Evolutionary conservation across 176 grass and related monocot genomes (phyloP), one percentile per base, ranked within the genome.

Genomic region (Rhynchospora tenuis): DNA sequence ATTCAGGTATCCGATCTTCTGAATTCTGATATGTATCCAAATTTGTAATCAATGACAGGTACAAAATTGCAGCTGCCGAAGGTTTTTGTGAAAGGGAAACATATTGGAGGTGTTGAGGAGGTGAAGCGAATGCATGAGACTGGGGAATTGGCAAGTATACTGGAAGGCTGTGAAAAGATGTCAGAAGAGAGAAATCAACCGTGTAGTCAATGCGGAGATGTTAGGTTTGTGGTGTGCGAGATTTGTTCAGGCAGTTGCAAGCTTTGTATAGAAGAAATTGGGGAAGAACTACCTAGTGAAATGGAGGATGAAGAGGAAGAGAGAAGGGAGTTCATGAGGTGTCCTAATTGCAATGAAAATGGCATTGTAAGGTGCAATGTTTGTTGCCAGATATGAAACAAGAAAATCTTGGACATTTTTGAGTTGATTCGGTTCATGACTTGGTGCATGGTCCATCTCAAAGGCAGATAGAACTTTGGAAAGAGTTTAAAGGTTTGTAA

Each of bases 171-270:
- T 85, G 84, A 93, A 79, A 66, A 58, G 56, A 63, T 64, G 27
- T 10, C 38, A 10, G 22, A 27, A 22, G 86, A 83, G 11, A 55
- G 76, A 31, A 75, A 72, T 51, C 58, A 83, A 86, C 58, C 75
- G 7, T 99, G 96, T 90, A 87, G 88, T 26, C 87, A 68, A 1
- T 99, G 96, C 59, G 93, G 93, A 6, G 96, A 92, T 85, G 85
- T 89, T 14, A 78, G 96, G 69, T 99, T 99, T 84, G 88, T 99
- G 86, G 86, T 99, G 77, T 99, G 96, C 43, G 91, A 85, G 17
- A 88, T 38, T 20, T 99, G 96, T 86, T 99, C 89, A 0, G 96
- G 96, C 9, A 99, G 96, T 88, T 95, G 93, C 86, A 99, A 95
- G 93, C 80, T 99, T 81, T 90, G 82, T 75, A 80, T 78, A 19